Evolutionary conservation across 306 rosid species (phyloP).

Genomic region (Herpetospermum pedunculosum): DNA sequence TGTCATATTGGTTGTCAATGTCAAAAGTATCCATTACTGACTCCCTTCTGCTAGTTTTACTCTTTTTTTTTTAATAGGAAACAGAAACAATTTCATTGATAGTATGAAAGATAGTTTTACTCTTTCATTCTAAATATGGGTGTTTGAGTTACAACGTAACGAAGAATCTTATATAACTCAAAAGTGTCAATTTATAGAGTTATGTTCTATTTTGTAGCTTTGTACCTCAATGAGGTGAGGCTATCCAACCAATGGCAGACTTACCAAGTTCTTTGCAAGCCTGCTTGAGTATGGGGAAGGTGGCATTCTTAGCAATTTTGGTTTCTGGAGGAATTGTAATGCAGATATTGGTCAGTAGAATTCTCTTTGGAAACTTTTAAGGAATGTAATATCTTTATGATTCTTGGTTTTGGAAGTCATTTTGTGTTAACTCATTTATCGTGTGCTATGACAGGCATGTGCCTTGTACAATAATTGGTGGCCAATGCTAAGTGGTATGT

Average conservation of each 20-base stretch:
- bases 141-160: neutral
- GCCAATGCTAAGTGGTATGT: conserved; percentile 86
- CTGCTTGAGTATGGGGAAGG: conserved; percentile 64
- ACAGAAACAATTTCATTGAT: too few relatives aligned
- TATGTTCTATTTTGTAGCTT: neutral
- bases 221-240: conserved; percentile 28
- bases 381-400: neutral
- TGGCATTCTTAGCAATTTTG: conserved; percentile 65
- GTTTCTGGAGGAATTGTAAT: conserved; percentile 79
- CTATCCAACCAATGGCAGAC: conserved; percentile 56
- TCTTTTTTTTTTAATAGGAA: too few relatives aligned
- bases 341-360: conserved; percentile 72
- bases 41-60: neutral
- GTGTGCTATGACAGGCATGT: conserved; percentile 62
- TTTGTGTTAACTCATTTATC: conserved; percentile 7
- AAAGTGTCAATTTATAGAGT: neutral
- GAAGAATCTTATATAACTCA: neutral
- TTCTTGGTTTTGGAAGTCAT: neutral
- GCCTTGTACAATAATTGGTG: conserved; percentile 92
- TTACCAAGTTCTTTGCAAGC: conserved; percentile 53
- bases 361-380: conserved; percentile 2
- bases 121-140: neutral
- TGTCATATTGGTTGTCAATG: neutral
- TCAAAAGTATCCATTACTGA: neutral
- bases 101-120: too few relatives aligned